Evolutionary conservation across 169 alveolate genomes (phyloP).

Genomic region (Plasmodium yoelii): DNA sequence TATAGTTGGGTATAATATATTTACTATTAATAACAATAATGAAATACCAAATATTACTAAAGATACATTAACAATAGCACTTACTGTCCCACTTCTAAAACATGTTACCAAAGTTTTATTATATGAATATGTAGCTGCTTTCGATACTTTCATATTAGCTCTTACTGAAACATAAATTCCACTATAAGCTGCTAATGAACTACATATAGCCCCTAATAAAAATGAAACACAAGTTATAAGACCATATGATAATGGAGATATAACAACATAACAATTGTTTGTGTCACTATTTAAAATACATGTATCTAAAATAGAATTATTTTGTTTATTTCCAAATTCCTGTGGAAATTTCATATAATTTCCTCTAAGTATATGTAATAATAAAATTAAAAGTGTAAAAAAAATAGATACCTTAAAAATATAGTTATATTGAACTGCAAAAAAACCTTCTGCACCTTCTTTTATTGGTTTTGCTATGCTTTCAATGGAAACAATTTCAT

Average conservation of each 20-base stretch:
- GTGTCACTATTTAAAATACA: no score
- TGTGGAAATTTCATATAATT: constrained; percentile 66
- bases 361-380: constrained; percentile 81
- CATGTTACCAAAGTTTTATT: constrained; percentile 86
- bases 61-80: constrained; percentile 89
- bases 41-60: constrained; percentile 89
- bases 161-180: constrained; percentile 92
- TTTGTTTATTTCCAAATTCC: neutral
- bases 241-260: constrained; percentile 81
- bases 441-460: constrained; percentile 92
- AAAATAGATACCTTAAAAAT: constrained; percentile 82
- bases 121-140: constrained; percentile 90
- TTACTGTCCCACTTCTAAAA: constrained; percentile 90
- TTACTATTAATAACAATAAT: constrained; percentile 76
- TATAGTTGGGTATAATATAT: constrained; percentile 73
- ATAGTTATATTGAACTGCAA: constrained; percentile 89
- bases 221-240: constrained; percentile 85
- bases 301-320: constrained; percentile 16
- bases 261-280: constrained; percentile 22
- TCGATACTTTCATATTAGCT: constrained; percentile 88
- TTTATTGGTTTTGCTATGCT: constrained; percentile 84
- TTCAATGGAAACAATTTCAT: constrained; percentile 41
- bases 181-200: constrained; percentile 89
- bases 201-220: constrained; percentile 87
- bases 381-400: constrained; percentile 78